phyloP scores from a whole-genome alignment of 2,329 filamentous ascomycete genomes.

The Phyllosticta citribraziliensis region DNA sequence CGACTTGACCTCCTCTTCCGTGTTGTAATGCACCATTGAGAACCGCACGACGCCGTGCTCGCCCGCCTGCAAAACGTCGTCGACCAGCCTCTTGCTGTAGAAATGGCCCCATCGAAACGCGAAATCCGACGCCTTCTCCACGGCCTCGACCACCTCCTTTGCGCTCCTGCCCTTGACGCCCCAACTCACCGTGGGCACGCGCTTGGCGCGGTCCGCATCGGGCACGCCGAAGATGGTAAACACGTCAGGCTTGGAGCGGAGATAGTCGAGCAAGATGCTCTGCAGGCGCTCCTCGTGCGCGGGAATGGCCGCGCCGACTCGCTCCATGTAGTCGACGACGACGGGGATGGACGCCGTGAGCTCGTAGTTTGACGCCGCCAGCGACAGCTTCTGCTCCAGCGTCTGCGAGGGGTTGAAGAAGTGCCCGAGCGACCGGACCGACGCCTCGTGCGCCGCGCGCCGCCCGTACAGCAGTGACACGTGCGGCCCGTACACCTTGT shows the following conservation, averaged over 20 bases:
- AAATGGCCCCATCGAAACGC: conserved; percentile 60
- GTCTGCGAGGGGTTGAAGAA: conserved; percentile 56
- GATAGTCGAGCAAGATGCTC: conserved; percentile 47
- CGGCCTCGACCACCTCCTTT: conserved; percentile 49
- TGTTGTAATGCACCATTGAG: conserved; percentile 68
- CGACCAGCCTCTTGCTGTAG: conserved; percentile 54
- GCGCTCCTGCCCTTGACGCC: conserved; percentile 48
- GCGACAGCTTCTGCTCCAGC: conserved; percentile 56
- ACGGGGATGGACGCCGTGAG: conserved; percentile 52
- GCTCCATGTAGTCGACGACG: conserved; percentile 51
- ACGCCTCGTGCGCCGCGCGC: conserved; percentile 40
- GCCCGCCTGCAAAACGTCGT: conserved; percentile 48
- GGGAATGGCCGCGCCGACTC: conserved; percentile 43
- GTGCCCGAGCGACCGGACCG: conserved; percentile 51
- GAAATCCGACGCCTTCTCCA: conserved; percentile 49
- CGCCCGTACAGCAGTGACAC: conserved; percentile 61
- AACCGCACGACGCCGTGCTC: conserved; percentile 57
- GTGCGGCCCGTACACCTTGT: conserved; percentile 70
- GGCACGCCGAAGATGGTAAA: conserved; percentile 49
- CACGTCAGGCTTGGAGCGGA: conserved; percentile 43
- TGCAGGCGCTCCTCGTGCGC: conserved; percentile 54
- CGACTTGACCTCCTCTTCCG: conserved; percentile 46
- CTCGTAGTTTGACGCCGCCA: conserved; percentile 64
- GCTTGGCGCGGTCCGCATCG: conserved; percentile 35
- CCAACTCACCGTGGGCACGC: conserved; percentile 61